Evolutionary conservation across 75 land plant species (phyloP), one percentile per base, ranked within the genome.

Genomic region (Pinus albicaulis): DNA sequence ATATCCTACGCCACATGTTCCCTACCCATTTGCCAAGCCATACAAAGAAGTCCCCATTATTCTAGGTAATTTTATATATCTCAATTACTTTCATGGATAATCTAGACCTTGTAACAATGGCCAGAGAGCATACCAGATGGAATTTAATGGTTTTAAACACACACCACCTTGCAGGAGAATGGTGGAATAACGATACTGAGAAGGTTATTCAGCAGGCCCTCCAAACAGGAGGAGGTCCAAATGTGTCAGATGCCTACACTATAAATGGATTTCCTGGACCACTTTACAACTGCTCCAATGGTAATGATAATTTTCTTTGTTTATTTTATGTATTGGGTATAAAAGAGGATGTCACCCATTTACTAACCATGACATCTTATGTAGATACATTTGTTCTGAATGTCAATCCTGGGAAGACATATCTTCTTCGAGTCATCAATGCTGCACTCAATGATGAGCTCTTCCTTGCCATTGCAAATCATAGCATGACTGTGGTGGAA

Each of bases 181-280:
- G 91, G 89, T 89, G 76, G 79, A 89, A 87, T 75, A 70, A 48
- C 4, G 78, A 87, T 44, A 78, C 89, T 8, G 89, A 84, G 72
- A 80, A 78, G n/a, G 72, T 89, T 4, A 74, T 83, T 15, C 56
- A 57, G 5, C 77, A 87, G 14, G 82, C 84, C 4, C 55, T 87
- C 20, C 71, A 70, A 26, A 75, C 72, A 15, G 91, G 91, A 13
- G 89, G 84, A 57, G 89, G 86, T 15, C 84, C 81, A 20, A 80
- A 86, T 14, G 73, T 80, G 23, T 79, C 91, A 3, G 89, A 89
- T 71, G 86, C 89, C 16, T 84, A 84, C 34, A 87, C 84, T 28
- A 89, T 89, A 36, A 89, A 89, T 77, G 91, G 91, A 10, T 80
- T 78, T 23, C 91, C 89, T 2, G 91, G 91, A 3, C 80, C 79